phyloP scores from a whole-genome alignment of 495 filamentous ascomycete species.

The Aspergillus mulundensis region DNA sequence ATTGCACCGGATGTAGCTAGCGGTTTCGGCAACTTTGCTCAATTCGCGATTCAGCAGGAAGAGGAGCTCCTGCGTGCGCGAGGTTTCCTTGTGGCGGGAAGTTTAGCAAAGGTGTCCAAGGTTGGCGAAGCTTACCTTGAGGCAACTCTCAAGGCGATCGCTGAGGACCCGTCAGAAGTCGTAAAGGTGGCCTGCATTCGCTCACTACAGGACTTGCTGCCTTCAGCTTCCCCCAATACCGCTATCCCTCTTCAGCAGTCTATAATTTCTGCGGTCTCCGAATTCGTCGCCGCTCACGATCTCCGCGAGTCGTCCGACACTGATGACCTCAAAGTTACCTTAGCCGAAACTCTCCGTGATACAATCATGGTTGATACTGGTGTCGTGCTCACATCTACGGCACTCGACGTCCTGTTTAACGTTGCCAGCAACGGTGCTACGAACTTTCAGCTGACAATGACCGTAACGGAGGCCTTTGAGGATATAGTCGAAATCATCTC shows the following conservation, averaged over 20 bases:
- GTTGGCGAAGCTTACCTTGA: slow-evolving; percentile 64
- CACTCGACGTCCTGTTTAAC: slow-evolving; percentile 82
- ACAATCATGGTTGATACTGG: slow-evolving; percentile 73
- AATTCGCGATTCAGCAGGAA: slow-evolving; percentile 67
- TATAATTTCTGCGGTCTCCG: slow-evolving; percentile 71
- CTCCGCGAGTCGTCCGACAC: slow-evolving; percentile 75
- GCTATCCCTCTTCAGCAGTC: slow-evolving; percentile 61
- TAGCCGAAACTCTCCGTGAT: slow-evolving; percentile 82
- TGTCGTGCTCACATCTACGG: slow-evolving; percentile 64
- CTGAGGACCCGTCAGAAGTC: slow-evolving; percentile 71
- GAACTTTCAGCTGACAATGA: slow-evolving; percentile 79
- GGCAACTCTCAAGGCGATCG: slow-evolving; percentile 68
- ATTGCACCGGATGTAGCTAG: slow-evolving; percentile 62
- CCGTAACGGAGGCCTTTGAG: slow-evolving; percentile 88
- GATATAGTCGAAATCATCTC: slow-evolving; percentile 69
- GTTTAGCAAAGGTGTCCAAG: slow-evolving; percentile 51
- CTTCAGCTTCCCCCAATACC: slow-evolving; percentile 48
- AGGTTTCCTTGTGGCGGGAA: slow-evolving; percentile 78
- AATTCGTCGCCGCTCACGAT: slow-evolving; percentile 73
- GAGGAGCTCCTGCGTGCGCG: slow-evolving; percentile 73
- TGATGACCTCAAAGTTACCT: slow-evolving; percentile 84
- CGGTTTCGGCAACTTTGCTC: slow-evolving; percentile 71
- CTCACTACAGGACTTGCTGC: slow-evolving; percentile 77
- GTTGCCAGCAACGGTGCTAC: slow-evolving; percentile 81
- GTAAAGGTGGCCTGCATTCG: slow-evolving; percentile 91